Evolutionary conservation across 2,329 filamentous ascomycete genomes (phyloP).

Genomic region (Cladobotryum mycophilum): DNA sequence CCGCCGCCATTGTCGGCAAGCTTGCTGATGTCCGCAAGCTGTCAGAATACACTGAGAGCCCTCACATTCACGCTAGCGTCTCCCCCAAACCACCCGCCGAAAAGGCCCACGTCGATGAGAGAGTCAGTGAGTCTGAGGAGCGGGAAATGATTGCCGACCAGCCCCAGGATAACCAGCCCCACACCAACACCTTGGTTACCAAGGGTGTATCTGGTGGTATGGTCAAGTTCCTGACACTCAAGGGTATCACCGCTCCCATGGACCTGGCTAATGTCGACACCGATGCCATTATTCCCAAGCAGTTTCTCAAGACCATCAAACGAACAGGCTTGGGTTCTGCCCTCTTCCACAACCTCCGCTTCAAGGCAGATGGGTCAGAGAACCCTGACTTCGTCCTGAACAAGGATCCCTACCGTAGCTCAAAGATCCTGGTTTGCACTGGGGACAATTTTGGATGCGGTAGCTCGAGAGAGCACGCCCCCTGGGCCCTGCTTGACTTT

Average conservation of each 20-base stretch:
- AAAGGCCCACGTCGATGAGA: slow-evolving; percentile 48
- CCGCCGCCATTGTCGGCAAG: slow-evolving; percentile 82
- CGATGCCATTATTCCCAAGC: slow-evolving; percentile 98
- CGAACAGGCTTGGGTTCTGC: slow-evolving; percentile 85
- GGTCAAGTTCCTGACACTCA: slow-evolving; percentile 75
- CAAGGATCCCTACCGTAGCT: slow-evolving; percentile 72
- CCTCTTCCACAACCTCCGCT: slow-evolving; percentile 81
- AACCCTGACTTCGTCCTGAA: slow-evolving; percentile 85
- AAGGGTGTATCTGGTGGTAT: slow-evolving; percentile 53
- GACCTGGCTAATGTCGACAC: slow-evolving; percentile 91
- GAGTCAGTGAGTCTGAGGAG: slow-evolving; percentile 45
- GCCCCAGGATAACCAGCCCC: slow-evolving; percentile 57
- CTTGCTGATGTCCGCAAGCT: slow-evolving; percentile 86
- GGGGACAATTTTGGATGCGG: slow-evolving; percentile 96
- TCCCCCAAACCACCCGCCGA: slow-evolving; percentile 22
- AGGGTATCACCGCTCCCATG: slow-evolving; percentile 81
- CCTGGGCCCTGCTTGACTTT: slow-evolving; percentile 94
- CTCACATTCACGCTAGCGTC: slow-evolving; percentile 53
- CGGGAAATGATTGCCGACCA: slow-evolving; percentile 50
- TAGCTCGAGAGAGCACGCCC: slow-evolving; percentile 86
- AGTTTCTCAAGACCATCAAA: slow-evolving; percentile 99
- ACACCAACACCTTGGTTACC: slow-evolving; percentile 54
- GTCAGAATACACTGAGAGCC: slow-evolving; percentile 52
- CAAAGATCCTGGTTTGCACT: slow-evolving; percentile 88
- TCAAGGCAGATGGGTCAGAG: slow-evolving; percentile 64